Base-by-base conservation (phyloP, 2,329 filamentous ascomycete genomes). In the Sporothrix brunneoviolacea region DNA sequence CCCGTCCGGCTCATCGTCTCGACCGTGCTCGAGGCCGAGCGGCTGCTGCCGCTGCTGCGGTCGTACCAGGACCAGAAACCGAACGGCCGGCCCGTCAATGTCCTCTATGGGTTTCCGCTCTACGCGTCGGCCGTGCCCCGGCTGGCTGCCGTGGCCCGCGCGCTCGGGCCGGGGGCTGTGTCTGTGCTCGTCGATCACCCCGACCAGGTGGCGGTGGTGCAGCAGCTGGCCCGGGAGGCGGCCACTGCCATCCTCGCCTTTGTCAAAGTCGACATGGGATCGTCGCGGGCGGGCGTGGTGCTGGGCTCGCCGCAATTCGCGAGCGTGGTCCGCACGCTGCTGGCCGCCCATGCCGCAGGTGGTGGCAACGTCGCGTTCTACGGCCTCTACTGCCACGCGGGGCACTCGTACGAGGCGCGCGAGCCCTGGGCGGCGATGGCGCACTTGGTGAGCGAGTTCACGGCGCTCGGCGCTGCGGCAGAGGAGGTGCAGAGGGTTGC, bases 201-300 rank as follows among this genome's bases (percentile, higher is more conserved):
- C 0, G 70, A 72, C 10, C 84, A 88, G 62, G 63, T 88, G 3
- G 62, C 70, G 1, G 57, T 66, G 33, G 65, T 73, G 6, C 64
- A 46, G 27, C 18, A 32, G 39, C 35, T 54, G 10, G 44, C 41
- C 9, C 16, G 18, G 16, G 35, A 24, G 15, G 35, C 51, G n/a
- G 40, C 69, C 2, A 54, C 65, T 32, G 63, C 72, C 6, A 64
- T 79, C n/a, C 60, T 71, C 0, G 70, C 86, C 13, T 87, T 83
- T 60, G 69, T 91, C 59, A 91, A 91, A 59, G 77, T 91, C 35
- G 86, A 91, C 62, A 82, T 86, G 45, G 85, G 86, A 10, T 81
- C 81, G 57, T 74, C 81, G 60, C 82, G 88, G 15, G 86, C 87
- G 1, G 88, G 88, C 18, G 72, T 89, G 0, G 60, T 70, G 1